Conservation (phyloP, 78 protist genomes). For the Dictyostelium citrinum region DNA sequence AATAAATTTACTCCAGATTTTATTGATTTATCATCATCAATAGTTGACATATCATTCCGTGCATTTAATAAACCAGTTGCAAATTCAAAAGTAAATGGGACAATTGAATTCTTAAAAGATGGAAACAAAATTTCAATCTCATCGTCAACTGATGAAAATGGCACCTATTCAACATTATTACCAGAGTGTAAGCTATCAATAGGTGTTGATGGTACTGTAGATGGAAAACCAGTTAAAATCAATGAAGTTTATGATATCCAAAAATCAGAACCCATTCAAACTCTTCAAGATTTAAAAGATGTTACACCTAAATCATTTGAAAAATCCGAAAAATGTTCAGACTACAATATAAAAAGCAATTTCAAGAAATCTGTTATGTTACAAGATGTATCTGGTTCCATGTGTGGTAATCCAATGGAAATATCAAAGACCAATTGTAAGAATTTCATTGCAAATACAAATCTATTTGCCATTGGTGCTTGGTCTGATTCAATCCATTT, state of each 20-base stretch:
- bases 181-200: not conserved
- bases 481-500: not conserved
- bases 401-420: not conserved
- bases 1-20: not conserved
- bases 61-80: not conserved
- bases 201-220: not conserved
- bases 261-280: not conserved
- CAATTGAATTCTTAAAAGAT: not conserved
- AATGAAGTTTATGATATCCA: not conserved
- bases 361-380: not conserved
- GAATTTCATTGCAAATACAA: not conserved
- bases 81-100: not conserved
- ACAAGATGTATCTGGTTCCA: not conserved
- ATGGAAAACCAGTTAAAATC: not conserved
- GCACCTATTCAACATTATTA: not conserved
- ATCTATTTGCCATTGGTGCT: not conserved
- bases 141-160: not conserved
- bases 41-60: not conserved
- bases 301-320: not conserved
- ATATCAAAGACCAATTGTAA: not conserved
- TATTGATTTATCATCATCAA: not conserved
- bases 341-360: not conserved
- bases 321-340: not conserved
- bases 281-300: not conserved
- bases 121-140: not conserved